Evolutionary conservation across 2,329 filamentous ascomycete species (phyloP), one percentile per base, ranked within the genome.

Genomic region (Curvularia spicifera): DNA sequence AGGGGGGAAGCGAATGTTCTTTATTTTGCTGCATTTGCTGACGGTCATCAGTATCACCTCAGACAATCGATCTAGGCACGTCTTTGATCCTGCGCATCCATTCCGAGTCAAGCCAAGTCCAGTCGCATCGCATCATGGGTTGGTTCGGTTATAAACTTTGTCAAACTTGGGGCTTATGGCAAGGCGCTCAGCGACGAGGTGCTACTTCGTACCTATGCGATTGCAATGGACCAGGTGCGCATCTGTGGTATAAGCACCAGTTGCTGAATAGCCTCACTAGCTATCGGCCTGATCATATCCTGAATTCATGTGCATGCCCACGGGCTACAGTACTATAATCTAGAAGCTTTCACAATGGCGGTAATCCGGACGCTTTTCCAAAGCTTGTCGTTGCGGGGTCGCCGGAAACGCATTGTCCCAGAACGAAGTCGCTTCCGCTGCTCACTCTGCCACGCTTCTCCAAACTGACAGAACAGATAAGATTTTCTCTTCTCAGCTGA

Each of bases 401-500:
- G 15, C 18, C 37, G 49, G 47, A 53, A 54, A 24, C 15, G 49
- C 35, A 18, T 20, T 10, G 13, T 26, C 29, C 33, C 20, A 31
- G 31, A 44, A 48, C 9, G 20, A 59, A 64, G 46, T 56, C 55
- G 29, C 13, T 43, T n/a, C 33, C 29, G 45, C 49, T 37, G 48
- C 51, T 55, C 53, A 49, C 39, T 45, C 43, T 40, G 42, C 51
- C 52, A 50, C 48, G 51, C 40, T 13, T 51, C 22, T 43, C 26
- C 42, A 42, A 18, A 51, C 53, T 18, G 18, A 18, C 18, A 18
- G 18, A 7, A 26, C 29, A 15, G 29, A n/a, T 42, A 43, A 31
- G 28, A 28, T 29, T 29, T 48, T 35, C 24, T 54, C 55, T 28
- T 12, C 42, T 31, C 39, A 62, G 65, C 65, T 63, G 61, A 64